Conservation (phyloP, 139 green algal genomes). For the Chlamydomonas sp. region DNA sequence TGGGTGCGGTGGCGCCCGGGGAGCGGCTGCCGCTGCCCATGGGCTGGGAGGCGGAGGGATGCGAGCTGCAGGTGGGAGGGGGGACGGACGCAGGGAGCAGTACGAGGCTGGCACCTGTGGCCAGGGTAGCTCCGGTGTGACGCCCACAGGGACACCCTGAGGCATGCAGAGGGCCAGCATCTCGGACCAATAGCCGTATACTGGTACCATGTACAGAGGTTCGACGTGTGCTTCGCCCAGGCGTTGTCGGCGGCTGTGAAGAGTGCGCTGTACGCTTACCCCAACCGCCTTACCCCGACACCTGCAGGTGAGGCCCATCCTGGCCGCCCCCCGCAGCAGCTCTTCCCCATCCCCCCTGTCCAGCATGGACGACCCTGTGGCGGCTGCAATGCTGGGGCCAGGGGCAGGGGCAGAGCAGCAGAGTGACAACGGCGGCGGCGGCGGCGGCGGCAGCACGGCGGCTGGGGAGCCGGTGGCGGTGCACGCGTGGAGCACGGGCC, state of each 20-base stretch:
- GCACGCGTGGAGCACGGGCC: conserved; percentile 69
- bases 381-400: not conserved
- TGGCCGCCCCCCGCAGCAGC: too few relatives aligned
- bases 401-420: not conserved
- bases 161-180: too few relatives aligned
- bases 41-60: conserved; percentile 66
- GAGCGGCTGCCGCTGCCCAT: conserved; percentile 72
- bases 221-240: too few relatives aligned
- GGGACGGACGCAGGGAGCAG: too few relatives aligned
- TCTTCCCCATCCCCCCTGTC: not conserved
- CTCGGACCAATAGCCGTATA: too few relatives aligned
- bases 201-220: too few relatives aligned
- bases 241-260: too few relatives aligned
- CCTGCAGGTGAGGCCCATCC: too few relatives aligned
- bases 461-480: conserved; percentile 2
- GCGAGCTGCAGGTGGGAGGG: conserved; percentile 74
- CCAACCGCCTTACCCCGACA: too few relatives aligned
- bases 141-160: too few relatives aligned
- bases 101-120: too few relatives aligned
- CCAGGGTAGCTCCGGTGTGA: not conserved
- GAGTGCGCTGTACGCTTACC: too few relatives aligned
- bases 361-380: not conserved
- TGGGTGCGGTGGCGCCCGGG: conserved; percentile 69
- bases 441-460: not conserved
- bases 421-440: not conserved